These are phyloP conservation scores for Phytophthora litchii DNA, from an alignment of 352 stramenopile species.

Conservation along the genomic window DNA sequence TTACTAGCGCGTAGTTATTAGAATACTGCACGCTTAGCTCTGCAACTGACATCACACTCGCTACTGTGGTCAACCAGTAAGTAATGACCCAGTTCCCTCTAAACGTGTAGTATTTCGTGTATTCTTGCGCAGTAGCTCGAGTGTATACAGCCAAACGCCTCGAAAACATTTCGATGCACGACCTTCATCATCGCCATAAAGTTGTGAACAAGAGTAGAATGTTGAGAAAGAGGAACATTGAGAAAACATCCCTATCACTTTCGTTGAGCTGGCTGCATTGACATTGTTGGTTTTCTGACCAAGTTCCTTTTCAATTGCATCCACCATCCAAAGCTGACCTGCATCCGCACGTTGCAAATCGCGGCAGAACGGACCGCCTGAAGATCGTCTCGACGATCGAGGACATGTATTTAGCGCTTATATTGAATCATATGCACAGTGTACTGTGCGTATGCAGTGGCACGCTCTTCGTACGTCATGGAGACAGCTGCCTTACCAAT, in stretches of 20 bases:
- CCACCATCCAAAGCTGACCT: conserved; percentile 13
- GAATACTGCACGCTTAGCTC: no score
- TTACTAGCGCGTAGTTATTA: no score
- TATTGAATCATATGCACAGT: conserved; percentile 16
- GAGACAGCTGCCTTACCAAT: conserved; percentile 19
- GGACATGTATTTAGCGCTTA: conserved; percentile 17
- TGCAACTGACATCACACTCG: no score
- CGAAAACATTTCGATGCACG: conserved; percentile 1
- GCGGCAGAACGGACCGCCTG: conserved; percentile 1
- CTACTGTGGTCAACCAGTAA: no score
- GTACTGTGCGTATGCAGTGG: neutral
- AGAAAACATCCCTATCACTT: neutral
- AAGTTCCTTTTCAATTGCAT: conserved; percentile 10
- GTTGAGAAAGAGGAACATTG: neutral
- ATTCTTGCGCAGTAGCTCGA: neutral
- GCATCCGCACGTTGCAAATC: conserved; percentile 17
- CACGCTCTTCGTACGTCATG: conserved; percentile 13
- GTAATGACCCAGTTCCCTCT: no score
- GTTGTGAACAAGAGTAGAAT: no score
- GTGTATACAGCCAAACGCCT: neutral
- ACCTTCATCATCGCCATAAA: neutral
- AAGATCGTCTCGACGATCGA: conserved; percentile 11
- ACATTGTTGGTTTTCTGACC: conserved; percentile 2
- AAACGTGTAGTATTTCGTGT: neutral
- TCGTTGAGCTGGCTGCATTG: conserved; percentile 1